Percentiles rank a stretch among this genome's conserved stretches.
Evolutionary conservation across 208 protist genomes (phyloP).

Genomic region (Wallacemonas sp.): DNA sequence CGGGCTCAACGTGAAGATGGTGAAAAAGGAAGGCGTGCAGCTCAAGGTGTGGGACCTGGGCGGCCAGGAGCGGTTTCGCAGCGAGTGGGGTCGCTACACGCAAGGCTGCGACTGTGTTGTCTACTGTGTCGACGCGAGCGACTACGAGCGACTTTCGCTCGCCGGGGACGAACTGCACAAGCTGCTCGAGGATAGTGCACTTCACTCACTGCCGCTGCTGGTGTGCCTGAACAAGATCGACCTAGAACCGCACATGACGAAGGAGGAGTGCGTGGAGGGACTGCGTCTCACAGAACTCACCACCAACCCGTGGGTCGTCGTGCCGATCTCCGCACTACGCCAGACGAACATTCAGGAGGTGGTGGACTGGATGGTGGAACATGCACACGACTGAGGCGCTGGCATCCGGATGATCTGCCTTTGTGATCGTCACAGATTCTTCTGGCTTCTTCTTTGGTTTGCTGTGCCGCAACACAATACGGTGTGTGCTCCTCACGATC

Average conservation of each 20-base stretch:
- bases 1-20: constrained; percentile 77
- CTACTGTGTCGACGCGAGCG: constrained; percentile 73
- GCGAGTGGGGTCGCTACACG: constrained; percentile 75
- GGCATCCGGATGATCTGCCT: neutral
- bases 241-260: constrained; percentile 73
- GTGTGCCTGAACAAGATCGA: constrained; percentile 89
- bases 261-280: constrained; percentile 70
- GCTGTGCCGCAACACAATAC: neutral
- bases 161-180: constrained; percentile 63
- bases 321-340: constrained; percentile 56
- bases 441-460: neutral
- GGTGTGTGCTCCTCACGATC: neutral
- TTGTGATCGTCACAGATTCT: constrained; percentile 2
- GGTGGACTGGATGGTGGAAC: constrained; percentile 74
- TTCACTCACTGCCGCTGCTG: constrained; percentile 59
- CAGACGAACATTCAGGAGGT: constrained; percentile 75
- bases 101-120: constrained; percentile 69
- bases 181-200: constrained; percentile 47
- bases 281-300: constrained; percentile 53
- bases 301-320: constrained; percentile 62
- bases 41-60: constrained; percentile 85
- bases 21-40: constrained; percentile 73
- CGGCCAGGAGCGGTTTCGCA: constrained; percentile 70
- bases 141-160: constrained; percentile 51
- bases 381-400: constrained; percentile 39